Evolutionary conservation across 202 grass and related monocot species (phyloP).

Genomic region (Panicum hallii): DNA sequence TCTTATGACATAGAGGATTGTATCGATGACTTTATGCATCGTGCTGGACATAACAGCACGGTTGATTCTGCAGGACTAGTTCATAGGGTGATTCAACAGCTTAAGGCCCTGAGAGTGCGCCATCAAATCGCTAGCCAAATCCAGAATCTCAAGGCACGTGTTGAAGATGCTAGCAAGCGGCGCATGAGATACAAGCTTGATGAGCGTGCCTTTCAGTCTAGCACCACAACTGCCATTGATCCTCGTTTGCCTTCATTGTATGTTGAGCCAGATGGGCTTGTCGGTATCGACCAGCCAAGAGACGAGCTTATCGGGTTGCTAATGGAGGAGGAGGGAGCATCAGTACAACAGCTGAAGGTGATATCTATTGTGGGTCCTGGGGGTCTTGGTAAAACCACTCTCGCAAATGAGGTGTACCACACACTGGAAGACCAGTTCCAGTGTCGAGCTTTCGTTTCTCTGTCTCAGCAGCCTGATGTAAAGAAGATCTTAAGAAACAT

Average conservation of each 20-base stretch:
- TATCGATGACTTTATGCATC: slow-evolving; percentile 8
- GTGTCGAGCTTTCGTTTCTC: slow-evolving; percentile 34
- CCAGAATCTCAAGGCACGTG: slow-evolving; percentile 6
- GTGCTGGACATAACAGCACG: background rate
- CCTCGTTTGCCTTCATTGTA: slow-evolving; percentile 22
- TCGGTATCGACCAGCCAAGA: background rate
- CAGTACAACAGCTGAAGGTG: background rate
- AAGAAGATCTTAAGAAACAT: slow-evolving; percentile 32
- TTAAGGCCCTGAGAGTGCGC: slow-evolving; percentile 5
- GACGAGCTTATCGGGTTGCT: background rate
- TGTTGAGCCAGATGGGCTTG: background rate
- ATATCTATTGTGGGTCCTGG: slow-evolving; percentile 26
- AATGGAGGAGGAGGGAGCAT: background rate
- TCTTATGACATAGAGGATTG: slow-evolving; percentile 41
- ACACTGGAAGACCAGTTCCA: slow-evolving; percentile 9
- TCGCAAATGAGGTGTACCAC: slow-evolving; percentile 17
- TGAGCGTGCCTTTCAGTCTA: background rate
- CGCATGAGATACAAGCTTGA: slow-evolving; percentile 32
- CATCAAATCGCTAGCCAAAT: slow-evolving; percentile 1
- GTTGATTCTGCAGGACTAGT: background rate
- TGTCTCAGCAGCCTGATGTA: slow-evolving; percentile 27
- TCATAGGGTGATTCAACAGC: background rate
- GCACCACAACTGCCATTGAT: background rate
- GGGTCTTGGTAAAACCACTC: slow-evolving; percentile 33
- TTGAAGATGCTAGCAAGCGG: slow-evolving; percentile 33